Percentiles rank a stretch among this genome's conserved stretches.
Conservation (phyloP, 495 filamentous ascomycete species). For the Ramalina intermedia region DNA sequence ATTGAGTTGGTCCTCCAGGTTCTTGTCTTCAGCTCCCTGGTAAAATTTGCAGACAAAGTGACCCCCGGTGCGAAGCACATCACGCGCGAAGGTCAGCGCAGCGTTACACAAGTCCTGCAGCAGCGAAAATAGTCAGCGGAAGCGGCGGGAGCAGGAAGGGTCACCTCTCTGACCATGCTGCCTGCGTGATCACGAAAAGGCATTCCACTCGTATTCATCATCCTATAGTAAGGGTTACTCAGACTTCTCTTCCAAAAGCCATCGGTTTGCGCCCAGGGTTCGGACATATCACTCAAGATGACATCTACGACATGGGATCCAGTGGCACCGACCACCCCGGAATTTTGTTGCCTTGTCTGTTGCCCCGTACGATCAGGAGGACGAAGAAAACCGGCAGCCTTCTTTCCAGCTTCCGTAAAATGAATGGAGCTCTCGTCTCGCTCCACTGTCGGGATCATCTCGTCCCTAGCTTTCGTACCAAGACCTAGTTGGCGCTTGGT, state of each 20-base stretch:
- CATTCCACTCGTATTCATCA: slow-evolving; percentile 97
- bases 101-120: slow-evolving; percentile 73
- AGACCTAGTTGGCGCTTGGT: slow-evolving; percentile 13
- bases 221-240: slow-evolving; percentile 86
- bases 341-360: slow-evolving; percentile 7
- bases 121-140: neutral
- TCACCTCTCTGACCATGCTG: slow-evolving; percentile 63
- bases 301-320: slow-evolving; percentile 55
- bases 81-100: slow-evolving; percentile 67
- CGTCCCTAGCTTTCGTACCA: slow-evolving; percentile 21
- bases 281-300: slow-evolving; percentile 96
- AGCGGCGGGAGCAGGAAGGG: neutral
- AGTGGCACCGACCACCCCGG: slow-evolving; percentile 5
- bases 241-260: slow-evolving; percentile 72
- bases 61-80: slow-evolving; percentile 67
- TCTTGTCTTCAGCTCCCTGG: slow-evolving; percentile 72
- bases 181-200: slow-evolving; percentile 76
- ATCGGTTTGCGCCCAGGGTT: slow-evolving; percentile 70
- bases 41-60: slow-evolving; percentile 98
- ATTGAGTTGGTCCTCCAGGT: slow-evolving; percentile 54
- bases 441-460: slow-evolving; percentile 12
- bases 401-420: slow-evolving; percentile 23
- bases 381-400: neutral
- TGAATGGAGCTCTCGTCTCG: slow-evolving; percentile 8
- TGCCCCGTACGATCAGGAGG: neutral